Base-by-base conservation (phyloP, 2,329 filamentous ascomycete genomes). In the Aspergillus pseudoglaucus region DNA sequence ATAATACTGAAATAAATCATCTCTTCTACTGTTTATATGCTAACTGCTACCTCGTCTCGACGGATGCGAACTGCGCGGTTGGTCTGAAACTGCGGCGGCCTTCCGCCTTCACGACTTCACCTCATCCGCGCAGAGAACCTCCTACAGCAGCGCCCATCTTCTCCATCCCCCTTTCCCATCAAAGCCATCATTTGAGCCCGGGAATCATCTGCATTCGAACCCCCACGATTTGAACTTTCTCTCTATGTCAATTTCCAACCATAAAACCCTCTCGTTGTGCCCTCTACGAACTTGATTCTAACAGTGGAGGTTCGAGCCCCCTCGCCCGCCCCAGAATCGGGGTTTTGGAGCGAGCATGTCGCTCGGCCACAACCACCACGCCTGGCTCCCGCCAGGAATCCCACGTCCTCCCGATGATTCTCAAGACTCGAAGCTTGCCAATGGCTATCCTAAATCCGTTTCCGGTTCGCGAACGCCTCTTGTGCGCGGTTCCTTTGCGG, bases 391-490 rank as follows among this genome's bases (percentile, higher is more conserved):
- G 59, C 78, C 81, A 59, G 75, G 76, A 53, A 71, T 77, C 61
- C 74, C 81, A 53, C 78, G 79, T 56, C 77, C 76, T 64, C 73
- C 78, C 60, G 83, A 87, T 64, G 82, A 87, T 75, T 75, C 72
- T 38, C 61, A 61, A 48, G 67, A 69, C 48, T 59, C 58, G 51
- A 65, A 68, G 45, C 62, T 65, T 44, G 57, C 65, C 65, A 73
- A 74, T 72, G 70, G 70, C 57, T 60, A 67, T 42, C 60, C 68
- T 18, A 69, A 67, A 63, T 64, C 61, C 32, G 65, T 70, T 45
- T 72, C 70, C 48, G 69, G 70, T 48, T 62, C 70, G 49, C 66
- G 67, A 51, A 74, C 71, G 30, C 72, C 72, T 46, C 70, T 70
- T 54, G 61, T 67, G 61, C 67, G 66, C 62, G 62, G 70, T 54